Base-by-base conservation (phyloP, 495 filamentous ascomycete genomes). In the Tuber indicum region DNA sequence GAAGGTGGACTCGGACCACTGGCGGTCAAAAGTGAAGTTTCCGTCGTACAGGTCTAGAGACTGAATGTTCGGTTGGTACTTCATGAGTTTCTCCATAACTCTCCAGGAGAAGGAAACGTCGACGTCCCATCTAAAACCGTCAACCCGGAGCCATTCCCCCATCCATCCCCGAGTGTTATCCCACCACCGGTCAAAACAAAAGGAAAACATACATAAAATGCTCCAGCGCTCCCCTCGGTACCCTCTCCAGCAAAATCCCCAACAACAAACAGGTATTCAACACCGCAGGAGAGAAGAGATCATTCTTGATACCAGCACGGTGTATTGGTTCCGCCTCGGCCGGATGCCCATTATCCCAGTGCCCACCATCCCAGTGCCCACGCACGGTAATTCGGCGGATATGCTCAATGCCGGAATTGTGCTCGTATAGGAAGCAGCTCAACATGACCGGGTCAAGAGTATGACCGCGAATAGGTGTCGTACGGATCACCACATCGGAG, bases 61-160 rank as follows among this genome's bases (percentile, higher is more conserved):
- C 26, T 76, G 74, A 19, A 76, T 72, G n/a, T 66, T 42, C 47
- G 75, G 75, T 32, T 76, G 75, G 16, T 39, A 58, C 46, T 32
- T 74, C 44, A 75, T 72, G 42, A 76, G 47, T 69, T 76, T 76
- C 14, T 76, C 75, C 19, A 58, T 75, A 75, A 76, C 72, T 2
- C 32, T 76, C 75, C 75, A 76, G 32, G 75, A 76, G 75, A 76
- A 76, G 70, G 66, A 76, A 17, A 74, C 43, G 46, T 76, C 45
- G 47, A 76, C 47, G 69, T 76, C 72, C 73, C 75, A 62, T 62
- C 52, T 62, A 62, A 32, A 62, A 32, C 3, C 9, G 52, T 62
- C 10, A 62, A 26, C 52, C 52, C 52, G 26, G n/a, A 62, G 42
- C 26, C 45, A 62, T 43, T 39, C 44, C 36, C 23, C 16, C 45